Evolutionary conservation across 192 early-diverging fungal genomes (phyloP).

Genomic region (Coemansia sp.): DNA sequence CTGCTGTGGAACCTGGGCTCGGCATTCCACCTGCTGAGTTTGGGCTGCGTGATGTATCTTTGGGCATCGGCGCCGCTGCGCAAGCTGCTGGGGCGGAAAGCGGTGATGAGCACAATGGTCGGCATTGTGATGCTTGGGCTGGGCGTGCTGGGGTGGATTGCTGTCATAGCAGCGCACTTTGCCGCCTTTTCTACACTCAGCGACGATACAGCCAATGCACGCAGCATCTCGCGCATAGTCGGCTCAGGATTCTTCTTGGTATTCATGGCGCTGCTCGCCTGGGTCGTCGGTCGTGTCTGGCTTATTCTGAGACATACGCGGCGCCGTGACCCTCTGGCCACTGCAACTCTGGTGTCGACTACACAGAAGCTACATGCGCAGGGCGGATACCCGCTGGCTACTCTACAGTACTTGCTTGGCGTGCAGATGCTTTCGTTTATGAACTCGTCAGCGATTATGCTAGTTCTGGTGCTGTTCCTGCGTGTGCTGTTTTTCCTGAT

Average conservation of each 20-base stretch:
- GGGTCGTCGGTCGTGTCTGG: slow-evolving; percentile 15
- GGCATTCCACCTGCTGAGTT: slow-evolving; percentile 30
- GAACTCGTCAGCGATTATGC: slow-evolving; percentile 13
- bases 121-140: slow-evolving; percentile 23
- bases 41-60: slow-evolving; percentile 31
- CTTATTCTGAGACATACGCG: slow-evolving; percentile 21
- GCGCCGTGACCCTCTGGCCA: slow-evolving; percentile 22
- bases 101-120: slow-evolving; percentile 17
- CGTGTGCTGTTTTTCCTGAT: slow-evolving; percentile 28
- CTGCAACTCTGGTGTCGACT: slow-evolving; percentile 24
- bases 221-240: slow-evolving; percentile 36
- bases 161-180: slow-evolving; percentile 29
- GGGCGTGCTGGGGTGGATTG: slow-evolving; percentile 16
- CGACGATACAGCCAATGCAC: slow-evolving; percentile 26
- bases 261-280: slow-evolving; percentile 20
- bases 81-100: slow-evolving; percentile 24
- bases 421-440: slow-evolving; percentile 39
- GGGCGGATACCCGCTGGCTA: slow-evolving; percentile 22
- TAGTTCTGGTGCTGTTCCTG: slow-evolving; percentile 26
- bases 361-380: slow-evolving; percentile 19
- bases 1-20: slow-evolving; percentile 42
- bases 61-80: slow-evolving; percentile 32
- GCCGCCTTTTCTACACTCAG: slow-evolving; percentile 9
- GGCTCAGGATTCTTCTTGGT: slow-evolving; percentile 16
- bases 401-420: slow-evolving; percentile 23